Conservation (phyloP, 1,139 yeast species). For the Taphrina deformans region DNA sequence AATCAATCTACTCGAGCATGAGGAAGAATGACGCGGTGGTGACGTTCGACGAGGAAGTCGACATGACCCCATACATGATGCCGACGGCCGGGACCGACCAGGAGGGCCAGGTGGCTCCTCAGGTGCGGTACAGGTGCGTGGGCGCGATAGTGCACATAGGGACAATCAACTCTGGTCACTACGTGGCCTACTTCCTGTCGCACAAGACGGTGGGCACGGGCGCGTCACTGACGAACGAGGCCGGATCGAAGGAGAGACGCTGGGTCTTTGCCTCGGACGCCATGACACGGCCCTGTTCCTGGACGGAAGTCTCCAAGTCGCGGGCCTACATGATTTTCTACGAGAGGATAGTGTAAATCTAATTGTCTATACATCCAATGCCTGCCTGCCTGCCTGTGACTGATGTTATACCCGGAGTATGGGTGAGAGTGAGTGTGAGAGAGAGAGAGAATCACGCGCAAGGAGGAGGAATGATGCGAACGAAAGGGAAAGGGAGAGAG, state of each 20-base stretch:
- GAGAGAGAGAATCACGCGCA: not conserved
- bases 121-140: conserved; percentile 27
- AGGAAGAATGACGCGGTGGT: conserved; percentile 35
- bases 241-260: conserved; percentile 29
- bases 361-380: no score
- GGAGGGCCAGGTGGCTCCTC: not conserved
- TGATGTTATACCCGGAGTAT: no score
- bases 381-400: no score
- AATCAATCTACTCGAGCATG: conserved; percentile 30
- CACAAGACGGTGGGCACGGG: conserved; percentile 23
- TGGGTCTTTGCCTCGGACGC: conserved; percentile 37
- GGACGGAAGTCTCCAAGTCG: conserved; percentile 35
- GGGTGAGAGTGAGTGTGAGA: not conserved
- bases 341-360: conserved; percentile 18
- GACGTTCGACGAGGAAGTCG: conserved; percentile 33
- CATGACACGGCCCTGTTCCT: conserved; percentile 28
- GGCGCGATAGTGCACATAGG: conserved; percentile 37
- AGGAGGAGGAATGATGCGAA: not conserved
- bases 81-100: conserved; percentile 17
- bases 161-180: conserved; percentile 35
- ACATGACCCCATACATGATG: conserved; percentile 34
- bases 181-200: conserved; percentile 34
- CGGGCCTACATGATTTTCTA: conserved; percentile 35
- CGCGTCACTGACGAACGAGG: conserved; percentile 16
- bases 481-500: not conserved